phyloP scores from a whole-genome alignment of 805 yeast species.

The Helenozyma baotianmanensis region DNA sequence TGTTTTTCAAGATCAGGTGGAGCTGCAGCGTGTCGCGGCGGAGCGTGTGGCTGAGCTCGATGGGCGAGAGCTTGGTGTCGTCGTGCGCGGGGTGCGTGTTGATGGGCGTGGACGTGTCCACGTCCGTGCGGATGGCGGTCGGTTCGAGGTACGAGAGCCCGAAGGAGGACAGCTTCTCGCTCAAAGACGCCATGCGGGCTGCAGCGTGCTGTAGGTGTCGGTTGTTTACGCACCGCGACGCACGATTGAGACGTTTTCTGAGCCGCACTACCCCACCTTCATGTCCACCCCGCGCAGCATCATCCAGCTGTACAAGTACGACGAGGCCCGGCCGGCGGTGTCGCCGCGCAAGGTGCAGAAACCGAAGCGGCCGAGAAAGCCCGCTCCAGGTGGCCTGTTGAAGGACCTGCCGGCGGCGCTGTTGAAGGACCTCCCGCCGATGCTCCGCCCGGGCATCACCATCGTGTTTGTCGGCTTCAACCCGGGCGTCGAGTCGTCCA shows the following conservation, averaged over 20 bases:
- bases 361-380: neutral
- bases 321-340: slow-evolving; percentile 1
- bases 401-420: slow-evolving; percentile 10
- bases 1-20: slow-evolving; percentile 9
- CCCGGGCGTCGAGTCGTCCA: slow-evolving; percentile 63
- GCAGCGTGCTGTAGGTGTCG: too few species aligned
- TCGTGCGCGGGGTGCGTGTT: neutral
- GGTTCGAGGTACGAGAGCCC: slow-evolving; percentile 7
- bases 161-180: slow-evolving; percentile 4
- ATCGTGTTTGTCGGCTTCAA: slow-evolving; percentile 67
- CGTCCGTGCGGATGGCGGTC: slow-evolving; percentile 9
- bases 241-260: too few species aligned
- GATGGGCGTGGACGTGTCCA: slow-evolving; percentile 20
- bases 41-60: slow-evolving; percentile 5
- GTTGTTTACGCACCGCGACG: too few species aligned
- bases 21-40: slow-evolving; percentile 1
- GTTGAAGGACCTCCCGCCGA: slow-evolving; percentile 31
- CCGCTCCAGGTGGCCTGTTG: neutral
- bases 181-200: too few species aligned
- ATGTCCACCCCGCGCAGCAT: slow-evolving; percentile 5
- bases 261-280: too few species aligned
- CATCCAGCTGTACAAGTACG: slow-evolving; percentile 7
- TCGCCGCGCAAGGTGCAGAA: neutral
- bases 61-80: slow-evolving; percentile 9
- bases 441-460: slow-evolving; percentile 19